phyloP scores from a whole-genome alignment of 257 asterid species.

The Paulownia fortunei region DNA sequence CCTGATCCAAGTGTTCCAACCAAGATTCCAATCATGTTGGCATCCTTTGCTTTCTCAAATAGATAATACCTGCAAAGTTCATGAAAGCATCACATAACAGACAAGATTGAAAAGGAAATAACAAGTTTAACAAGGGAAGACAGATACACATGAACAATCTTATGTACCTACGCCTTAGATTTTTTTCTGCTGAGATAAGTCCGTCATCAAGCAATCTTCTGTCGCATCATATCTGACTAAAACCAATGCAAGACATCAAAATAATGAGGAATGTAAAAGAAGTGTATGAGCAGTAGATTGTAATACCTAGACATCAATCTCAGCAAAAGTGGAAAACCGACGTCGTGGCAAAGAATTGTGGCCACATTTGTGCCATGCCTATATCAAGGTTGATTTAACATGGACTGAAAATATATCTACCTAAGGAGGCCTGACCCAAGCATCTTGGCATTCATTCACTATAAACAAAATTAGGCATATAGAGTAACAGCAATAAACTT shows the following conservation, averaged over 20 bases:
- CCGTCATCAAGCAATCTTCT: constrained; percentile 59
- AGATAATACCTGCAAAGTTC: constrained; percentile 76
- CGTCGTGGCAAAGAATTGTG: background rate
- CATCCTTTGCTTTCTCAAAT: constrained; percentile 97
- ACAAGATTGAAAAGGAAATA: constrained; percentile 17
- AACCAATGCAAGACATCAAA: constrained; percentile 43
- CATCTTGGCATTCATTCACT: background rate
- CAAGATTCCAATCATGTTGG: constrained; percentile 91
- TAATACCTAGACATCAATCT: constrained; percentile 19
- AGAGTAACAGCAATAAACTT: background rate
- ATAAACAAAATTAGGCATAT: background rate
- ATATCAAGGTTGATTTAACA: constrained; percentile 14
- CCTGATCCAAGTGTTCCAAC: constrained; percentile 99
- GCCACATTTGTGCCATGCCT: background rate
- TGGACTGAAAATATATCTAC: background rate
- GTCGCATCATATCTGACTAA: constrained; percentile 92
- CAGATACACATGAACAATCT: constrained; percentile 2
- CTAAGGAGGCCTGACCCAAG: background rate
- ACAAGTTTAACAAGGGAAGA: constrained; percentile 16
- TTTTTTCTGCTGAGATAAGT: constrained; percentile 71
- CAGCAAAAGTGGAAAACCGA: constrained; percentile 17
- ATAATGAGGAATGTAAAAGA: background rate
- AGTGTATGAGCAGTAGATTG: background rate
- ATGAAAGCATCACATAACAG: constrained; percentile 3
- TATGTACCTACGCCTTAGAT: constrained; percentile 81